phyloP scores from a whole-genome alignment of 148 eudicot genomes.

The Rhododendron ferrugineum region DNA sequence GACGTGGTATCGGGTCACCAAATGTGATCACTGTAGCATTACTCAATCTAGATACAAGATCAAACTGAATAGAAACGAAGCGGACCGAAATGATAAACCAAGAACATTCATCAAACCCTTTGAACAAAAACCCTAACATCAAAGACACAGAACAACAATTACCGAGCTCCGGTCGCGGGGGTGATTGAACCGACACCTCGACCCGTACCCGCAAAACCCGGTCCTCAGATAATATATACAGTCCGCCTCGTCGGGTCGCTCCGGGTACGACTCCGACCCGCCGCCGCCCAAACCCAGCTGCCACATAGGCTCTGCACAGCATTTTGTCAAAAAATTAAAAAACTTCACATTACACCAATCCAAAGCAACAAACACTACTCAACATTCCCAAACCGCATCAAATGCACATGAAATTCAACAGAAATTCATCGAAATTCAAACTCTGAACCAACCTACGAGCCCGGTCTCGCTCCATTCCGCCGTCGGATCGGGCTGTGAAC shows the following conservation, averaged over 20 bases:
- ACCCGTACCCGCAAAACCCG: constrained; percentile 78
- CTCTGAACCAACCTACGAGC: constrained; percentile 17
- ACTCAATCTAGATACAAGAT: neutral
- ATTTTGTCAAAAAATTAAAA: constrained; percentile 17
- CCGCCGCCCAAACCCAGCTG: constrained; percentile 51
- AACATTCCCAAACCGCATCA: constrained; percentile 16
- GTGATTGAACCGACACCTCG: constrained; percentile 92
- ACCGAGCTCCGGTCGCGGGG: constrained; percentile 64
- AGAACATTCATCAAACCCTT: constrained; percentile 15
- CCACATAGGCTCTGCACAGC: constrained; percentile 71
- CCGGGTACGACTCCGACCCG: constrained; percentile 58
- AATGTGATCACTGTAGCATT: neutral
- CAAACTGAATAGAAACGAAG: neutral
- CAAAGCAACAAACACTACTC: constrained; percentile 2
- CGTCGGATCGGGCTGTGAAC: constrained; percentile 17
- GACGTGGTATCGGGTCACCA: neutral
- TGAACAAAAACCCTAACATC: constrained; percentile 11
- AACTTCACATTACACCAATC: neutral
- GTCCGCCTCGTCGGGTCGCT: constrained; percentile 72
- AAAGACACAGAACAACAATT: neutral
- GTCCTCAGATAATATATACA: constrained; percentile 69
- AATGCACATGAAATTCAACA: constrained; percentile 15
- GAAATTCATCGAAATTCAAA: neutral
- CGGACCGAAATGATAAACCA: constrained; percentile 14
- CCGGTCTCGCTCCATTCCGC: constrained; percentile 20